Conservation (phyloP, 345 rosid genomes). For the Linum trigynum region DNA sequence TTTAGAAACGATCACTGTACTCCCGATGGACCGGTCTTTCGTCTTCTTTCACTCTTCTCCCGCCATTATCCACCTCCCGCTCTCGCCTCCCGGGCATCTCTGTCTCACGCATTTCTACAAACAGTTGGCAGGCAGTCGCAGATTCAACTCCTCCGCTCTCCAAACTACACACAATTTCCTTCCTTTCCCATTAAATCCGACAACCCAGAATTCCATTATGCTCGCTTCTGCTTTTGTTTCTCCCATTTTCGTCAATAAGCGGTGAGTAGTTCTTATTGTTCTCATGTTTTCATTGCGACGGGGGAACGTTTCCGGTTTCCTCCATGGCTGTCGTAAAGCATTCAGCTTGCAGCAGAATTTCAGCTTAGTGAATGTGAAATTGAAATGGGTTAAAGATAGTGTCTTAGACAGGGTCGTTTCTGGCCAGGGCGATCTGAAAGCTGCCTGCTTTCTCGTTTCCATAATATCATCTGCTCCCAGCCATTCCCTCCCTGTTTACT, state of each 20-base stretch:
- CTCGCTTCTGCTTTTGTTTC: neutral
- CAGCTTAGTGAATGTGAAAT: constrained; percentile 58
- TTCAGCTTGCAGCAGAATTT: constrained; percentile 40
- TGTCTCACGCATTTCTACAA: no score
- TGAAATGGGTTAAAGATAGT: constrained; percentile 81
- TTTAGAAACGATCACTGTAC: no score
- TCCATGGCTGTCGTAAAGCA: constrained; percentile 27
- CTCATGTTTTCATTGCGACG: constrained; percentile 17
- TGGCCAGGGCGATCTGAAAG: constrained; percentile 52
- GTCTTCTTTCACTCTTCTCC: no score
- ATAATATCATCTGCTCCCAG: constrained; percentile 34
- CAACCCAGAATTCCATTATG: neutral
- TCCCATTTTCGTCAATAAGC: neutral
- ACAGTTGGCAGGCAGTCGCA: no score
- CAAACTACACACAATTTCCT: neutral
- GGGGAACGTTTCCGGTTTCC: constrained; percentile 13
- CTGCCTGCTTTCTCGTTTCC: constrained; percentile 49
- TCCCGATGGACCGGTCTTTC: no score
- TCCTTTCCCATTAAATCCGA: neutral
- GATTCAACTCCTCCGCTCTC: no score
- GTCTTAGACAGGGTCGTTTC: constrained; percentile 48
- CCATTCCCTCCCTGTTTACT: constrained; percentile 38
- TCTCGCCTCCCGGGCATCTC: no score
- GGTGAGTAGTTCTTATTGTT: constrained; percentile 18
- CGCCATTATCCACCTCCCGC: no score